Evolutionary conservation across 2,329 filamentous ascomycete species (phyloP), one percentile per base, ranked within the genome.

Genomic region (Nothophoma quercina): DNA sequence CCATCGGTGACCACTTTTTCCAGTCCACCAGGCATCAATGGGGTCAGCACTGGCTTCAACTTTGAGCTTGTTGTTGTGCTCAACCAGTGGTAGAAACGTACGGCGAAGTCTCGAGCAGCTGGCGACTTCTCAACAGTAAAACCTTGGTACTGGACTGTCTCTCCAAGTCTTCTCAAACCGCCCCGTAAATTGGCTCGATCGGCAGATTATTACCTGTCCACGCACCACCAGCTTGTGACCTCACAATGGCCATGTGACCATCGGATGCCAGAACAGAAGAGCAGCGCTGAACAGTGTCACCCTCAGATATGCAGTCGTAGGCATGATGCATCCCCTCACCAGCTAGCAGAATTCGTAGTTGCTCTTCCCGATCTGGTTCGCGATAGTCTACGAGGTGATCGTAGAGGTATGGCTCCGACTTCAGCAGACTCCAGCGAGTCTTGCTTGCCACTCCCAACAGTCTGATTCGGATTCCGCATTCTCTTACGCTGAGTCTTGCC

Each of bases 241-340:
- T 60, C 7, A 73, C 64, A n/a, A 74, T 62, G 0, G 69, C 70
- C 35, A 61, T 59, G 15, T 58, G 70, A 0, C 67, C 75, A 6
- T 60, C 48, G 0, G 42, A 10, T 0, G 45, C 50, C 1, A 79
- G 51, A 0, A 66, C 74, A 4, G 60, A 64, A 6, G 65, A 60
- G 0, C 69, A 64, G 0, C 55, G 60, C 1, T 63, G 60, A 1
- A 79, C 77, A 0, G 77, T 76, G 1, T 59, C 35, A 13, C 67
- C 70, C 48, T 78, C 74, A 0, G 77, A 78, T 19, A 79, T 77
- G 33, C 70, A 70, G 29, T 79, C 77, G 10, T 76, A 56, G 0
- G 70, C 74, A 41, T 67, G 73, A 8, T 78, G 60, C 2, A 78
- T 64, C 0, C 75, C 75, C 1, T 30, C 30, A 8, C 60, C 64